phyloP scores from a whole-genome alignment of 2,329 filamentous ascomycete genomes.

The Arthrobotrys pseudoclavata region DNA sequence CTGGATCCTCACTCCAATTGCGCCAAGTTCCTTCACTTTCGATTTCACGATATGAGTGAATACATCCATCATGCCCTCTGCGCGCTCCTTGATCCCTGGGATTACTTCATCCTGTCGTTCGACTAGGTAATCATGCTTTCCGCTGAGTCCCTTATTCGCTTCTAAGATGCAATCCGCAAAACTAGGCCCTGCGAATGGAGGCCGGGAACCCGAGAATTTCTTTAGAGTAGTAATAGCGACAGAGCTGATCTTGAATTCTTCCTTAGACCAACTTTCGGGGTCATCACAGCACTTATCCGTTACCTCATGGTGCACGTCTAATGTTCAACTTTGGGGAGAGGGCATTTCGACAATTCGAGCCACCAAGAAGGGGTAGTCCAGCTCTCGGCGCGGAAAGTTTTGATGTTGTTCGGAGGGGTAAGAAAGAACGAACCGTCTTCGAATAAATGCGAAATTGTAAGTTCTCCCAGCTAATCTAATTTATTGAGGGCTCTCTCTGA shows the following conservation, averaged over 20 bases:
- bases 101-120: not conserved
- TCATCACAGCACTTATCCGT: not conserved
- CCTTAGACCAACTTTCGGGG: not conserved
- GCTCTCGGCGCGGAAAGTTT: not conserved
- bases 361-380: conserved; percentile 5
- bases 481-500: not conserved
- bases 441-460: not conserved
- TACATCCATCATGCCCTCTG: not conserved
- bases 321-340: not conserved
- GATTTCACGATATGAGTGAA: not conserved
- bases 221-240: not conserved
- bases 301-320: not conserved
- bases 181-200: not conserved
- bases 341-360: not conserved
- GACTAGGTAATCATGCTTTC: not conserved
- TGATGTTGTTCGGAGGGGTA: not conserved
- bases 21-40: not conserved
- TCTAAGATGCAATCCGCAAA: not conserved
- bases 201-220: not conserved
- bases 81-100: not conserved
- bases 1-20: not conserved
- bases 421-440: not conserved
- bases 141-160: conserved; percentile 6
- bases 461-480: not conserved
- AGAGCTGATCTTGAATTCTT: not conserved